Evolutionary conservation across 176 grass and related monocot genomes (phyloP).

Genomic region (Neostapfia colusana): DNA sequence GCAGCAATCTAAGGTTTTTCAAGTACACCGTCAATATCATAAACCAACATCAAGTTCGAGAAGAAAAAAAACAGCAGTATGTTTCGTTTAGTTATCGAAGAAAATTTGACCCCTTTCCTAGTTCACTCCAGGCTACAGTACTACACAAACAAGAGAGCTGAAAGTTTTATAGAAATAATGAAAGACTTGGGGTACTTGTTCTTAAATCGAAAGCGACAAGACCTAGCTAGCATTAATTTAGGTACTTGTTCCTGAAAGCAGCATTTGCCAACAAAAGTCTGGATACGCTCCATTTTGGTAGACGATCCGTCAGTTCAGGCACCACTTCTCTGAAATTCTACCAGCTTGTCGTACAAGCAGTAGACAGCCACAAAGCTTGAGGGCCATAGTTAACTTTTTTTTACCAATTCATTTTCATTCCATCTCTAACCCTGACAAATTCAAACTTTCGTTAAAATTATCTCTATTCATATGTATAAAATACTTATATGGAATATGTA

Average conservation of each 20-base stretch:
- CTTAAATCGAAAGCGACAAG: background rate
- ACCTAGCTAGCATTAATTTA: background rate
- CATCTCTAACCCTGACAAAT: background rate
- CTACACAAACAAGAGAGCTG: background rate
- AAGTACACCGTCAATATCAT: background rate
- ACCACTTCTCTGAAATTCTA: background rate
- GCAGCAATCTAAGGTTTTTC: background rate
- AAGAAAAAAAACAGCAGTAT: background rate
- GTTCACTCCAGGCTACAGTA: background rate
- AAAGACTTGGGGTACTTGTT: background rate
- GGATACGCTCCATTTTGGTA: constrained; percentile 7
- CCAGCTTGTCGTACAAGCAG: background rate
- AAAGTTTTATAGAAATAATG: constrained; percentile 7
- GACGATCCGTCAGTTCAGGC: background rate
- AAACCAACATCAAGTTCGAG: background rate
- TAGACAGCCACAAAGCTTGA: background rate
- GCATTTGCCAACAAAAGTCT: constrained; percentile 13
- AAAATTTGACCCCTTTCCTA: background rate
- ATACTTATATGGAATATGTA: no score
- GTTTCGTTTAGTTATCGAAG: background rate
- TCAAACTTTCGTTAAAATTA: background rate
- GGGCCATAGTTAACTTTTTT: background rate
- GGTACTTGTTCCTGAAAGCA: constrained; percentile 27
- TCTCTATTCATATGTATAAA: no score
- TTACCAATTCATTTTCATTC: no score